Evolutionary conservation across 2,329 filamentous ascomycete species (phyloP).

Genomic region (Cladosporium sp.): DNA sequence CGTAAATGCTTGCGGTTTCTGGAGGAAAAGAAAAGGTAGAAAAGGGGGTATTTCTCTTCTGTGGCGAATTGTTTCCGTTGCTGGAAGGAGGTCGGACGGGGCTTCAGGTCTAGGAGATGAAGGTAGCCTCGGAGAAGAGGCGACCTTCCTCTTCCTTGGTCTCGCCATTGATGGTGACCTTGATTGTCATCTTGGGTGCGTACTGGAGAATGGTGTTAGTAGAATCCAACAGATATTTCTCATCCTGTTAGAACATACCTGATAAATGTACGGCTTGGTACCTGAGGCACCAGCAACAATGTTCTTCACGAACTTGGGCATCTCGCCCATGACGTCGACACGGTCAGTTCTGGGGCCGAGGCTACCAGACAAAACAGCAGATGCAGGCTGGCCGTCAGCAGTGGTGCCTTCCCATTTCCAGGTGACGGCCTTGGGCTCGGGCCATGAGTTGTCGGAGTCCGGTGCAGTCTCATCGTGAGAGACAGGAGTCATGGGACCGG

Average conservation of each 20-base stretch:
- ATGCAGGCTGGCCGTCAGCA: conserved; percentile 61
- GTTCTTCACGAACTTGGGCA: conserved; percentile 92
- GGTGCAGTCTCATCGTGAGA: conserved; percentile 68
- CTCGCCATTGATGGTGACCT: conserved; percentile 80
- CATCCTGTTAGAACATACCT: conserved; percentile 53
- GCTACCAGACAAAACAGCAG: conserved; percentile 67
- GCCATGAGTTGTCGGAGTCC: conserved; percentile 83
- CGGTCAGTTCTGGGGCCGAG: conserved; percentile 73
- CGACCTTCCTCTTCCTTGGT: conserved; percentile 75
- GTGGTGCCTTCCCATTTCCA: conserved; percentile 70
- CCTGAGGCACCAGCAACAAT: conserved; percentile 86
- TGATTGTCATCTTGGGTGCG: conserved; percentile 69
- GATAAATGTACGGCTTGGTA: conserved; percentile 97
- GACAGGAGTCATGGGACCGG: conserved; percentile 63
- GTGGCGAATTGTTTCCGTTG: background rate
- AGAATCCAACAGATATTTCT: background rate
- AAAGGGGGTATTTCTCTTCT: background rate
- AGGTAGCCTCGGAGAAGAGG: conserved; percentile 90
- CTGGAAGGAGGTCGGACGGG: background rate
- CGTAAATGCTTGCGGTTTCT: conserved; percentile 1
- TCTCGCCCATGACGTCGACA: conserved; percentile 94
- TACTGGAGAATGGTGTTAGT: conserved; percentile 49
- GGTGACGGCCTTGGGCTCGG: conserved; percentile 73
- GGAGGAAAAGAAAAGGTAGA: background rate
- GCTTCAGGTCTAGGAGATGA: conserved; percentile 64